Base-by-base conservation (phyloP, 1,139 yeast species). In the Candida tetrigidarum region DNA sequence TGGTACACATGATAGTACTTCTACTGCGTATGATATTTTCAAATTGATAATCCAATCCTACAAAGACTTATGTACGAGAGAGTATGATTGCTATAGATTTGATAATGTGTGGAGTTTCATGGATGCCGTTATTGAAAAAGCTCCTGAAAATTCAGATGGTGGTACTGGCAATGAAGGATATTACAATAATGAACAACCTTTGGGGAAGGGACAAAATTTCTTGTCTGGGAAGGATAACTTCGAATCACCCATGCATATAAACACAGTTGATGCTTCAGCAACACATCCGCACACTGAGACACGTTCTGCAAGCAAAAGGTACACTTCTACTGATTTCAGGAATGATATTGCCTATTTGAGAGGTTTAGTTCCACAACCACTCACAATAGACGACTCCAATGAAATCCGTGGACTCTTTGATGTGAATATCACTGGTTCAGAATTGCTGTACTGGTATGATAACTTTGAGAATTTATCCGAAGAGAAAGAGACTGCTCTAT, bases 221-320 rank as follows among this genome's bases (percentile, higher is more conserved):
- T 48, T 60, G 3, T 57, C 53, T 45, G 55, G 57, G 10, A 64
- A 64, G 46, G 66, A 65, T n/a, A 59, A 60, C 1, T 57, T 58
- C n/a, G 74, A 68, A 12, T 64, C 74, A 1, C 74, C 74, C 1
- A 58, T 69, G 63, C 68, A 63, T 39, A 60, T 69, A 5, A 60
- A 57, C 39, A 48, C 64, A 0, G 48, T 46, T 16, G 51, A 43
- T 20, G 19, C 10, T 10, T 19, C 42, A 9, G 19, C 22, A 25
- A 33, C 35, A 30, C 60, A 51, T n/a, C 37, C 8, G 19, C 28
- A 34, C 12, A 14, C 16, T 23, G 57, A 50, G 33, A 37, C 46
- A 5, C 23, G 32, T 26, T 41, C 41, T 5, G 37, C 10, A n/a
- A 18, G 22, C 18, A 34, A 14, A 43, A 44, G 49, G 11, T 65